Base-by-base conservation (phyloP, 805 yeast genomes). In the Saccharomycopsis oosterbeekiorum region DNA sequence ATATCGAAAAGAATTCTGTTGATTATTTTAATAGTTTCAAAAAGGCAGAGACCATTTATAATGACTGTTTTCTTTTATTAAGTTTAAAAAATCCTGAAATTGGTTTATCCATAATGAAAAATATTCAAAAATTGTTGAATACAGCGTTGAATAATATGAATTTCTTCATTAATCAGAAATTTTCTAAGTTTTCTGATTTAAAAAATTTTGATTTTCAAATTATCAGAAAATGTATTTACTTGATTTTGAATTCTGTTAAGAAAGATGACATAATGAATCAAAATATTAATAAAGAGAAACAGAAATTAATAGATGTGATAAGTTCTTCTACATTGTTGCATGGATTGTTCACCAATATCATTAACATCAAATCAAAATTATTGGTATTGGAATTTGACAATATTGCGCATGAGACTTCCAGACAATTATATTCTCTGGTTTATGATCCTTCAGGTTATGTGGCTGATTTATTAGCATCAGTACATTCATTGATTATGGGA, bases 391-490 rank as follows among this genome's bases (percentile, higher is more conserved):
- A 90, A 51, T 90, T 92, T 43, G 62, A 62, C 2, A 29, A 10
- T 14, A 36, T 58, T 5, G 37, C 55, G 0, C 29, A 57, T 19
- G 60, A 61, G 19, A 40, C 41, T 26, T 74, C 70, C 1, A 68
- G 79, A 60, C 88, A 91, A 0, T 76, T 89, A 24, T 79, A 83
- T 37, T 73, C 86, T 54, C 81, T 86, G 9, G 85, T 88, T 0
- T 87, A 87, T 70, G 97, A 93, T 70, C 88, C 97, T 1, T 76
- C 84, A 29, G 77, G 97, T 60, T 92, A 85, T 65, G 76, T 89
- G 17, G 96, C 97, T 29, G 97, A 91, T 70, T 78, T 94, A 39
- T 74, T 94, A 43, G 98, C 98, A 0, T 88, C 88, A 75, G 79
- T 91, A 1, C 97, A 94, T 70, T 82, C 92, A 1, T 79, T 89